These are phyloP conservation scores for Posidonia australis DNA, from an alignment of 106 monocot genomes.

Conservation along the genomic window DNA sequence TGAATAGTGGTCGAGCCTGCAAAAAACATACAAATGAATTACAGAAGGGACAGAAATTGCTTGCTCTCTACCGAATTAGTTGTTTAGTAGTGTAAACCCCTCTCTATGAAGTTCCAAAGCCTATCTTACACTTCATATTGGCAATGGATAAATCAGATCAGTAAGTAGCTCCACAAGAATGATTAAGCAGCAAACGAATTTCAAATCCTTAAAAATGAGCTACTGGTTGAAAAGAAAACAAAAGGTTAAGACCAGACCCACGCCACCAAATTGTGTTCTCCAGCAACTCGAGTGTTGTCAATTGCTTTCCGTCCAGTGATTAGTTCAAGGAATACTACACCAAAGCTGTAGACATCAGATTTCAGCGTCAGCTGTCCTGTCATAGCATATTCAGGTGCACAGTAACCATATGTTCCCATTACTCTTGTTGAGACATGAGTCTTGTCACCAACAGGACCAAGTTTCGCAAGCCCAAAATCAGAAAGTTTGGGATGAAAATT, in stretches of 20 bases:
- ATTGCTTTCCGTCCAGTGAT: slow-evolving; percentile 73
- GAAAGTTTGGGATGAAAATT: slow-evolving; percentile 56
- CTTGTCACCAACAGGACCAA: slow-evolving; percentile 71
- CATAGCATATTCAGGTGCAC: slow-evolving; percentile 75
- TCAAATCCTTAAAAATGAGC: neutral
- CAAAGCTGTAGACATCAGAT: slow-evolving; percentile 76
- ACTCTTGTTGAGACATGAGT: slow-evolving; percentile 67
- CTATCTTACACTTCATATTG: too few relatives aligned
- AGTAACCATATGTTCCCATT: slow-evolving; percentile 76
- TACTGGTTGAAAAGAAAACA: neutral
- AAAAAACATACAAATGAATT: neutral
- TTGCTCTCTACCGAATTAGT: neutral
- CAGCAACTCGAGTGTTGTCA: slow-evolving; percentile 39
- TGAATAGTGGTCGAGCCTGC: slow-evolving; percentile 91
- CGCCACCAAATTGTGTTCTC: slow-evolving; percentile 65
- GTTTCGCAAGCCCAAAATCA: slow-evolving; percentile 74
- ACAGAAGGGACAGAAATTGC: neutral
- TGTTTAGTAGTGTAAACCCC: neutral
- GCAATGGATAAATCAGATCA: too few relatives aligned
- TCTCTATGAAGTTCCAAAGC: neutral
- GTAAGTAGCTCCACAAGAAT: too few relatives aligned
- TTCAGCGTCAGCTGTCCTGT: slow-evolving; percentile 67
- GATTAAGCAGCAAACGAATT: neutral
- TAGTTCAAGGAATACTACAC: slow-evolving; percentile 63
- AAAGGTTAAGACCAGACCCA: slow-evolving; percentile 31